Base-by-base conservation (phyloP, 164 flowering plant genomes). In the Tetracentron sinense region DNA sequence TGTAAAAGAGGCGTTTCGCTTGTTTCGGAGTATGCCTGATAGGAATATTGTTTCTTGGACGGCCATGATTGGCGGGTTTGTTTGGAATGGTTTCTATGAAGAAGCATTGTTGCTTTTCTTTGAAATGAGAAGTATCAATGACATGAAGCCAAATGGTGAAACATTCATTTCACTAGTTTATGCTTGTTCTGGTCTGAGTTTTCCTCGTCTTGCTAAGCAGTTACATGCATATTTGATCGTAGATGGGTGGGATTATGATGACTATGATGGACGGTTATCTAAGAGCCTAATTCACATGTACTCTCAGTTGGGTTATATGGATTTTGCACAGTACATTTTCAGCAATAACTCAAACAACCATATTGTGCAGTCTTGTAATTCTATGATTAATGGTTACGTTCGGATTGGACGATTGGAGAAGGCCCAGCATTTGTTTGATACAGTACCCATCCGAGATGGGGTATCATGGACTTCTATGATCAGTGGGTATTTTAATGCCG, bases 41-140 rank as follows among this genome's bases (percentile, higher is more conserved):
- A 78, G 74, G 74, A 84, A 83, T 74, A 60, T 78, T 23, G 83
- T 89, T 28, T 85, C 89, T 47, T 86, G 87, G 85, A 89, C 90
- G 0, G 91, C 87, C 20, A 89, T 86, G 86, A 81, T 86, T 35
- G 72, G 84, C 21, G 90, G 96, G 25, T 82, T 80, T 58, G 58
- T 82, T 12, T 77, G 88, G 86, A 83, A 83, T 69, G 82, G 85
- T 14, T 77, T 68, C 28, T 75, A 66, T 54, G 54, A 74, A 60
- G 79, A 79, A 44, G 82, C 88, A 8, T 62, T 85, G 69, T 58
- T 59, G 54, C 72, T 83, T 42, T 82, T 80, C 60, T 66, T 72
- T 48, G 69, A 75, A 35, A 80, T 78, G 83, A 70, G 26, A 47
- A 38, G 33, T 46, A 48, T n/a, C 7, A 28, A 21, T 54, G 55